These are phyloP conservation scores for Dimocarpus longan DNA, from an alignment of 345 rosid genomes.

Conservation along the genomic window DNA sequence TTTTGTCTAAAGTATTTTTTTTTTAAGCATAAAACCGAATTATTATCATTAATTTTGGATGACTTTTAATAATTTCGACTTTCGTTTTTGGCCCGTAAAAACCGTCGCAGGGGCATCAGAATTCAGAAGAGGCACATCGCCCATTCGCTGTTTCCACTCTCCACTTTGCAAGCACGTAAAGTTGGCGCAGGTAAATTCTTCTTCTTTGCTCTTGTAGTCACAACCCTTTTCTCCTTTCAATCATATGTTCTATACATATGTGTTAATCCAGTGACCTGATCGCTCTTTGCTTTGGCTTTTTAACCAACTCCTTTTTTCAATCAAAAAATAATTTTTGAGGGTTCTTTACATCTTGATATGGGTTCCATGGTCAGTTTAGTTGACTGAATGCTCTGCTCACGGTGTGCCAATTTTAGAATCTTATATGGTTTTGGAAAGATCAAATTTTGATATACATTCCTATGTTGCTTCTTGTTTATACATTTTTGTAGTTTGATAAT, in stretches of 20 bases:
- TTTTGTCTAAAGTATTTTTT: too few species aligned
- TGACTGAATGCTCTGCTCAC: neutral
- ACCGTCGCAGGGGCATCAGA: too few species aligned
- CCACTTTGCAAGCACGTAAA: neutral
- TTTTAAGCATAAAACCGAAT: too few species aligned
- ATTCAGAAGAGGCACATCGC: too few species aligned
- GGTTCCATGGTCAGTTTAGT: neutral
- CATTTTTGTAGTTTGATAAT: neutral
- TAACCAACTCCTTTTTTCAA: neutral
- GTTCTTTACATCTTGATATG: neutral
- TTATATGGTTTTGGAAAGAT: neutral
- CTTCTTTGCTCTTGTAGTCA: neutral
- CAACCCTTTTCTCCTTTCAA: conserved; percentile 2
- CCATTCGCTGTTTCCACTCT: neutral
- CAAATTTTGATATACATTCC: neutral
- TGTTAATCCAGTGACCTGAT: neutral
- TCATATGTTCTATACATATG: neutral
- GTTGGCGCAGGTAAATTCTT: neutral
- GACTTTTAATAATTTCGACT: too few species aligned
- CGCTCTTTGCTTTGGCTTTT: neutral
- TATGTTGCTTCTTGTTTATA: neutral
- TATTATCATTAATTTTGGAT: too few species aligned
- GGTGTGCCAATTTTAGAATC: neutral
- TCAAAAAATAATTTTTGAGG: neutral
- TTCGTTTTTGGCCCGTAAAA: too few species aligned